These are phyloP conservation scores for Crithidia mellificae DNA, from an alignment of 208 protist genomes.

Conservation along the genomic window DNA sequence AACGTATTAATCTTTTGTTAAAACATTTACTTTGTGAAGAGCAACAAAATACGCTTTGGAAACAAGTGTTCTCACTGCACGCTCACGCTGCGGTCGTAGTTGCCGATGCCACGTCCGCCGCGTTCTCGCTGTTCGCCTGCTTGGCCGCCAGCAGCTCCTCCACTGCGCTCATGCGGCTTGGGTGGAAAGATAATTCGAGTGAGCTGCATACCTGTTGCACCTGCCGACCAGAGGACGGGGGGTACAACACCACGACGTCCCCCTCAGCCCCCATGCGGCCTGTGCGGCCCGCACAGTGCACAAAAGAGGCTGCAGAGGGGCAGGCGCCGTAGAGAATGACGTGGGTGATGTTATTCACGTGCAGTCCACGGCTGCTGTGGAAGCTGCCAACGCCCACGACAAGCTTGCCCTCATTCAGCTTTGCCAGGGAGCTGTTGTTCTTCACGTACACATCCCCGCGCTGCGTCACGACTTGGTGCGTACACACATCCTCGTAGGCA, in stretches of 20 bases:
- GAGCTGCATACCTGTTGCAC: slow-evolving; percentile 79
- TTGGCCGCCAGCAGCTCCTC: slow-evolving; percentile 45
- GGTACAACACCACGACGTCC: slow-evolving; percentile 79
- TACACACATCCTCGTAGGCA: slow-evolving; percentile 33
- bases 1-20: too few species aligned
- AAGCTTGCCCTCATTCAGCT: slow-evolving; percentile 61
- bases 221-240: slow-evolving; percentile 60
- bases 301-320: slow-evolving; percentile 63
- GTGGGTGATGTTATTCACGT: slow-evolving; percentile 81
- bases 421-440: slow-evolving; percentile 70
- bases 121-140: not conserved
- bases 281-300: slow-evolving; percentile 88
- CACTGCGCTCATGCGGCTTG: slow-evolving; percentile 58
- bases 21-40: too few species aligned
- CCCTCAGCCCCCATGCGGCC: slow-evolving; percentile 83
- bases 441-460: slow-evolving; percentile 72
- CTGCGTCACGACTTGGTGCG: slow-evolving; percentile 44
- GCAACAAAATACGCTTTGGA: too few species aligned
- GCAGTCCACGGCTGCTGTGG: slow-evolving; percentile 75
- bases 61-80: too few species aligned
- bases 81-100: too few species aligned
- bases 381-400: slow-evolving; percentile 69
- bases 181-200: slow-evolving; percentile 71
- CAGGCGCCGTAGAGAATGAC: slow-evolving; percentile 81
- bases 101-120: not conserved